A percentile compares a stretch with the other conserved stretches of the same genome.
phyloP scores from a whole-genome alignment of 345 rosid species.

The Trapa incisa region DNA sequence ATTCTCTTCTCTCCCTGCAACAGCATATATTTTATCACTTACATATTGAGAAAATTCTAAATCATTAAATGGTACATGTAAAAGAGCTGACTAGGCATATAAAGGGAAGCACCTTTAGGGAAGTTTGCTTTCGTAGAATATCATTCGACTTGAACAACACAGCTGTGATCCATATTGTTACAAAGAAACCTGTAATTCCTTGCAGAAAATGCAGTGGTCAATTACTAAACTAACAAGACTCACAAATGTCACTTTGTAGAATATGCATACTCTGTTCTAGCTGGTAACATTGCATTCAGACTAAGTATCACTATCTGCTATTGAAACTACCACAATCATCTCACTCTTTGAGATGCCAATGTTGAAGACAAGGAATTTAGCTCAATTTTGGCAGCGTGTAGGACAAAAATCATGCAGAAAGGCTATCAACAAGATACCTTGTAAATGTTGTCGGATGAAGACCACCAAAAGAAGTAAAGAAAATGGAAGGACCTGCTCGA shows the following conservation, averaged over 20 bases:
- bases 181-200: constrained; percentile 76
- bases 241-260: background rate
- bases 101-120: constrained; percentile 56
- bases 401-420: background rate
- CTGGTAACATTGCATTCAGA: background rate
- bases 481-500: constrained; percentile 95
- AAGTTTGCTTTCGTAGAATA: constrained; percentile 84
- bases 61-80: background rate
- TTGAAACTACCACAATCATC: background rate
- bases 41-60: background rate
- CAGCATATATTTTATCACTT: constrained; percentile 17
- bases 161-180: constrained; percentile 91
- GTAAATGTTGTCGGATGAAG: constrained; percentile 97
- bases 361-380: background rate
- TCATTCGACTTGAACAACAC: constrained; percentile 98
- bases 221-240: background rate
- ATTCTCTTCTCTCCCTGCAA: constrained; percentile 94
- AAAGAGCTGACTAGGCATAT: background rate
- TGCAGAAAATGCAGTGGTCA: constrained; percentile 15
- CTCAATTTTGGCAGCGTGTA: background rate
- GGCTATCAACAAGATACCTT: constrained; percentile 35
- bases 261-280: background rate
- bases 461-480: constrained; percentile 95
- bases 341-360: background rate
- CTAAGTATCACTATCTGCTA: background rate